A percentile compares a stretch with the other conserved stretches of the same genome.
Evolutionary conservation across 2,329 filamentous ascomycete species (phyloP).

Genomic region (Penicillium sumatraense): DNA sequence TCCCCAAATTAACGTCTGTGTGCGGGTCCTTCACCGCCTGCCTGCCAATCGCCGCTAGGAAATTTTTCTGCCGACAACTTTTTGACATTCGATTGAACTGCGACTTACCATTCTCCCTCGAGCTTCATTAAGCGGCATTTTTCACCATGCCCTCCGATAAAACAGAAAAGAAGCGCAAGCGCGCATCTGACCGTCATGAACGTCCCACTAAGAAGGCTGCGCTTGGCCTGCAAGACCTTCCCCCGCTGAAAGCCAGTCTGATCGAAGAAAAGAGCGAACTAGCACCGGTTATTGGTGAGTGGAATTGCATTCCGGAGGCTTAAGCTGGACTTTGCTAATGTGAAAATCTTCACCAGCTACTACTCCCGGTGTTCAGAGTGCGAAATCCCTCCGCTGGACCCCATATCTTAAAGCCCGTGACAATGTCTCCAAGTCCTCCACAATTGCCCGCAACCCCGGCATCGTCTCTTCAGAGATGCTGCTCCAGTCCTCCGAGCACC

Average conservation of each 20-base stretch:
- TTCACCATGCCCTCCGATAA: slow-evolving; percentile 39
- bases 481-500: slow-evolving; percentile 64
- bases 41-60: slow-evolving; percentile 22
- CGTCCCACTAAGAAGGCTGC: slow-evolving; percentile 56
- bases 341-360: slow-evolving; percentile 30
- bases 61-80: slow-evolving; percentile 30
- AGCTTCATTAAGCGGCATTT: slow-evolving; percentile 9
- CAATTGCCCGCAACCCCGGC: slow-evolving; percentile 38
- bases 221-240: slow-evolving; percentile 39
- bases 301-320: not conserved
- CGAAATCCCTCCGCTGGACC: slow-evolving; percentile 36
- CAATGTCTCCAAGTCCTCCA: slow-evolving; percentile 35
- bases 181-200: slow-evolving; percentile 48
- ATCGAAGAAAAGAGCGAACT: slow-evolving; percentile 53
- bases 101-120: slow-evolving; percentile 2
- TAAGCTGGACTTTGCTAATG: not conserved
- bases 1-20: slow-evolving; percentile 4
- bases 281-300: slow-evolving; percentile 56
- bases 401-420: slow-evolving; percentile 57
- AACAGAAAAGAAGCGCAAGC: slow-evolving; percentile 57
- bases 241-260: slow-evolving; percentile 50
- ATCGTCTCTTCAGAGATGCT: slow-evolving; percentile 56
- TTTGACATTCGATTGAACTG: slow-evolving; percentile 27
- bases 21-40: slow-evolving; percentile 32
- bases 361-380: slow-evolving; percentile 39